Evolutionary conservation across 2,329 filamentous ascomycete genomes (phyloP).

Genomic region (Gaeumannomyces tritici): DNA sequence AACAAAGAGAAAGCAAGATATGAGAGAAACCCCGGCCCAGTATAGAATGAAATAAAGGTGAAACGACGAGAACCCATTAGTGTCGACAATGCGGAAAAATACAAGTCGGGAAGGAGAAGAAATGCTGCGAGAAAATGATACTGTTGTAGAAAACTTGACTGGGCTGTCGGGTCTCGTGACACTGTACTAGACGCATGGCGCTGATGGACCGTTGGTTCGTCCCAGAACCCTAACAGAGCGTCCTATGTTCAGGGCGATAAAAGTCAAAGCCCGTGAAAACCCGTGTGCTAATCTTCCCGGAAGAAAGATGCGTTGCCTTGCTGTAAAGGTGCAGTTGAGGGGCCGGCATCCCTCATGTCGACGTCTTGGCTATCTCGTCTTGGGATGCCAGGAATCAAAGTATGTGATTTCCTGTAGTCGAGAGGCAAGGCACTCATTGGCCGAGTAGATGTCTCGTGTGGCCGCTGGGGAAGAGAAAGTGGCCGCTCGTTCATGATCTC

Average conservation of each 20-base stretch:
- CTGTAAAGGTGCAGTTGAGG: conserved; percentile 43
- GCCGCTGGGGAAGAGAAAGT: conserved; percentile 36
- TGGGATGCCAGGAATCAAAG: conserved; percentile 18
- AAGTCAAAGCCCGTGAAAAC: too few species aligned
- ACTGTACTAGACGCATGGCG: background rate
- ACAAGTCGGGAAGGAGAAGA: conserved; percentile 1
- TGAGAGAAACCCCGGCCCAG: background rate
- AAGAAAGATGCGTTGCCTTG: conserved; percentile 40
- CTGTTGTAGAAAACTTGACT: background rate
- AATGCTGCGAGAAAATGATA: background rate
- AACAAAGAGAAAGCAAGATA: conserved; percentile 2
- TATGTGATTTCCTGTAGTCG: conserved; percentile 28
- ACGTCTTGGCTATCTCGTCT: conserved; percentile 35
- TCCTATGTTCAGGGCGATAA: too few species aligned
- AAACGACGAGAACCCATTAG: background rate
- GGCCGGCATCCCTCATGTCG: conserved; percentile 46
- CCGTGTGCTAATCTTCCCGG: conserved; percentile 23
- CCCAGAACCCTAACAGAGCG: background rate
- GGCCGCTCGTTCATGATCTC: conserved; percentile 49
- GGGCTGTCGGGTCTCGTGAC: background rate
- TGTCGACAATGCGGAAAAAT: conserved; percentile 1
- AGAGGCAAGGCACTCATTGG: conserved; percentile 41
- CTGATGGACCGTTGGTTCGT: background rate
- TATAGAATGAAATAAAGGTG: background rate
- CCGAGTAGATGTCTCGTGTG: conserved; percentile 34